A percentile compares a stretch with the other conserved stretches of the same genome.
phyloP scores from a whole-genome alignment of 306 rosid genomes.

The Erythrophleum fordii region DNA sequence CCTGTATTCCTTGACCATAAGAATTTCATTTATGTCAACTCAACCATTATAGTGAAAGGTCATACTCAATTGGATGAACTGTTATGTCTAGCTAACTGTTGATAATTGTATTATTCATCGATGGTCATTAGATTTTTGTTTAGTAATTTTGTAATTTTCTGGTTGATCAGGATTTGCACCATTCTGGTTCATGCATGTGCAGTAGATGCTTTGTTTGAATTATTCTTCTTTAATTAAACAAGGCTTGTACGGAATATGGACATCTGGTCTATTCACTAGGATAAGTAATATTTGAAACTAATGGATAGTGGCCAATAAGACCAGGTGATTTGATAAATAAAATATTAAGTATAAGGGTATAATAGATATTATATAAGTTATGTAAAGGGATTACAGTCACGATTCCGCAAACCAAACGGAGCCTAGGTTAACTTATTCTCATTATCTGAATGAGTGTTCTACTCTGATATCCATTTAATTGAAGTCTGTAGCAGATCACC shows the following conservation, averaged over 20 bases:
- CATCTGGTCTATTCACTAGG: conserved; percentile 1
- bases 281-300: conserved; percentile 1
- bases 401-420: too few relatives aligned
- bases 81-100: background rate
- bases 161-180: conserved; percentile 3
- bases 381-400: too few relatives aligned
- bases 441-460: background rate
- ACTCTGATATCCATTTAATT: background rate
- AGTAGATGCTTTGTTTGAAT: background rate
- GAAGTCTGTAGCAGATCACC: background rate
- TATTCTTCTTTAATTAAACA: background rate
- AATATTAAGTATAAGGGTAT: too few relatives aligned
- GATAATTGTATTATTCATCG: background rate
- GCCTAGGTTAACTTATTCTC: background rate
- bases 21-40: background rate
- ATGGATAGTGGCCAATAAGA: background rate
- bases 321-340: too few relatives aligned
- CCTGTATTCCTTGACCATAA: background rate
- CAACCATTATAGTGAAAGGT: background rate
- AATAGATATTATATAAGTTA: too few relatives aligned
- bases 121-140: background rate
- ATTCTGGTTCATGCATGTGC: conserved; percentile 2
- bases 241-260: background rate
- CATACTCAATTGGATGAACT: conserved; percentile 15
- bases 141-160: background rate